Evolutionary conservation across 1,284 basidiomycete species (phyloP), one percentile per base, ranked within the genome.

Genomic region (Apiotrichum akiyoshidainum): DNA sequence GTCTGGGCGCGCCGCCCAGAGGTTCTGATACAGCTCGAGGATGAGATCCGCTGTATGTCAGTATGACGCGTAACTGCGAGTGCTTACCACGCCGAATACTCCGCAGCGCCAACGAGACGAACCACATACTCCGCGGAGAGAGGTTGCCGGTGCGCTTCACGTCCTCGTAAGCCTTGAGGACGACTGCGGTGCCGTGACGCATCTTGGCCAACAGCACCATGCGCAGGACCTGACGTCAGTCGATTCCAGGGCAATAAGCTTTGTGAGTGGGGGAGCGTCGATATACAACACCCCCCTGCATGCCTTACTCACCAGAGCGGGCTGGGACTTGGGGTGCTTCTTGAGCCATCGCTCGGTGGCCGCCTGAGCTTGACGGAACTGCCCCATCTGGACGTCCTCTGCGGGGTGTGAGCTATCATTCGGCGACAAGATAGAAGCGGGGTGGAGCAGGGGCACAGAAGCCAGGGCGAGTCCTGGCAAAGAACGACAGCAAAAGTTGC

Each of bases 271-370:
- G 26, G 4, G 26, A 31, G 37, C 19, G 41, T n/a, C 16, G n/a
- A 11, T n/a, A 42, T 37, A 11, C 37, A 21, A 12, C 6, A 19
- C 41, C 10, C 19, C 5, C 44, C 10, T 12, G 44, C 21, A 26
- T 2, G 7, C 7, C 37, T 17, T 41, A 40, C 48, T 7, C 21
- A 64, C 67, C 8, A 75, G 57, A 1, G 67, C 73, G n/a, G 72
- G 70, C 58, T 75, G 73, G n/a, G 71, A 73, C 54, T 66, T 67
- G 13, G 73, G 69, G 26, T 67, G 61, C 61, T 74, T 75, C 59
- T 73, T 73, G 12, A 74, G 63, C 57, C 65, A 67, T 40, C 66
- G 59, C 45, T 63, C 62, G 6, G 72, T 46, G 0, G 68, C 56
- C 7, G 66, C 58, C 37, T 64, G 50, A 13, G 71, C 74, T 1